These are phyloP conservation scores for Hyphopichia fennica DNA, from an alignment of 1,139 yeast species.

Conservation along the genomic window DNA sequence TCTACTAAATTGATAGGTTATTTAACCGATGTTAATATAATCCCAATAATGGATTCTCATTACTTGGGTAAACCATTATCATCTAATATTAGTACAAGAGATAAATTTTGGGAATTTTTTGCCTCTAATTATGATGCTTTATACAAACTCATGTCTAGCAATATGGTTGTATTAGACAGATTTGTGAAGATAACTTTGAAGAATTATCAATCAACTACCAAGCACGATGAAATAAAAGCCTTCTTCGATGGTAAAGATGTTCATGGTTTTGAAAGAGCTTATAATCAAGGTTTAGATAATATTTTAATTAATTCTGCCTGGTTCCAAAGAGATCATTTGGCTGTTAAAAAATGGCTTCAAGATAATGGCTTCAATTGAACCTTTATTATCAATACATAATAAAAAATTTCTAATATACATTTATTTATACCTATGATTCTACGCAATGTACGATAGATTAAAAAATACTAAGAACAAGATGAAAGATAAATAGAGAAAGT, in stretches of 20 bases:
- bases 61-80: constrained; percentile 56
- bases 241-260: constrained; percentile 60
- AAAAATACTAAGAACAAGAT: not conserved
- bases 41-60: constrained; percentile 75
- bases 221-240: constrained; percentile 41
- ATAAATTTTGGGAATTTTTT: constrained; percentile 56
- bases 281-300: constrained; percentile 55
- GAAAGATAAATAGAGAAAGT: not conserved
- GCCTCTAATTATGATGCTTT: constrained; percentile 52
- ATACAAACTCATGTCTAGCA: constrained; percentile 48
- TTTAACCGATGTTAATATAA: constrained; percentile 38
- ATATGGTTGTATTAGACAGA: constrained; percentile 65
- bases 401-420: not conserved
- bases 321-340: constrained; percentile 35
- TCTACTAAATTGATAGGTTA: constrained; percentile 38
- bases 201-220: constrained; percentile 44
- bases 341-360: constrained; percentile 28
- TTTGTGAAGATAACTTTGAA: constrained; percentile 55
- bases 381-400: too few species aligned
- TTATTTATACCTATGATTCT: not conserved
- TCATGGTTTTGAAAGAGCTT: constrained; percentile 61
- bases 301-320: constrained; percentile 50
- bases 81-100: constrained; percentile 49
- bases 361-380: constrained; percentile 7
- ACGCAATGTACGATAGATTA: constrained; percentile 2